phyloP scores from a whole-genome alignment of 2,329 filamentous ascomycete species.

The Hypocrella siamensis region DNA sequence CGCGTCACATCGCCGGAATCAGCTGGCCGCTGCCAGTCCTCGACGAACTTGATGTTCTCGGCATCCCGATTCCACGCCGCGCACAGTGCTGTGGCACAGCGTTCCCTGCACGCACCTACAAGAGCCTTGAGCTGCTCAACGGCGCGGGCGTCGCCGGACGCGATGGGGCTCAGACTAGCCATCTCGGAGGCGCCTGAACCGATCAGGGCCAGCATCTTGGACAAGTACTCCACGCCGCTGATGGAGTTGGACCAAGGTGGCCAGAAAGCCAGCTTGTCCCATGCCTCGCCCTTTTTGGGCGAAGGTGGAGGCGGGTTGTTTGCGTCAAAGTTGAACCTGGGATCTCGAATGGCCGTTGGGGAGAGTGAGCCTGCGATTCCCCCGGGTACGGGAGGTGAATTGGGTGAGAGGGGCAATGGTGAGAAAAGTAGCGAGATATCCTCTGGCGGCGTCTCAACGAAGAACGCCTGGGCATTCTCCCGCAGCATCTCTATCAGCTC shows the following conservation, averaged over 20 bases:
- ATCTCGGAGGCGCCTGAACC: slow-evolving; percentile 81
- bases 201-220: slow-evolving; percentile 65
- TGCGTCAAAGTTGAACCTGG: slow-evolving; percentile 65
- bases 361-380: slow-evolving; percentile 22
- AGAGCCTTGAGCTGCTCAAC: slow-evolving; percentile 61
- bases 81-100: slow-evolving; percentile 72
- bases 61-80: slow-evolving; percentile 88
- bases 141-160: slow-evolving; percentile 35
- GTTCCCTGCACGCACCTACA: slow-evolving; percentile 65
- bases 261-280: slow-evolving; percentile 95
- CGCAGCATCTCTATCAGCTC: slow-evolving; percentile 76
- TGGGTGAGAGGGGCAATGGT: slow-evolving; percentile 55
- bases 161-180: slow-evolving; percentile 55
- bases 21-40: slow-evolving; percentile 78
- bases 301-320: slow-evolving; percentile 63
- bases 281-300: slow-evolving; percentile 65
- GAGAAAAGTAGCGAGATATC: slow-evolving; percentile 82
- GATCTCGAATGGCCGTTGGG: slow-evolving; percentile 46
- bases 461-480: slow-evolving; percentile 66
- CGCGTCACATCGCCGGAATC: slow-evolving; percentile 78
- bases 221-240: slow-evolving; percentile 80
- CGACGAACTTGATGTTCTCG: slow-evolving; percentile 79
- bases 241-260: slow-evolving; percentile 84
- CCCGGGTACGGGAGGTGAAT: slow-evolving; percentile 25
- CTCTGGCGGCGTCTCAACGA: slow-evolving; percentile 75